phyloP scores from a whole-genome alignment of 306 rosid genomes.

The Dryas drummondii region DNA sequence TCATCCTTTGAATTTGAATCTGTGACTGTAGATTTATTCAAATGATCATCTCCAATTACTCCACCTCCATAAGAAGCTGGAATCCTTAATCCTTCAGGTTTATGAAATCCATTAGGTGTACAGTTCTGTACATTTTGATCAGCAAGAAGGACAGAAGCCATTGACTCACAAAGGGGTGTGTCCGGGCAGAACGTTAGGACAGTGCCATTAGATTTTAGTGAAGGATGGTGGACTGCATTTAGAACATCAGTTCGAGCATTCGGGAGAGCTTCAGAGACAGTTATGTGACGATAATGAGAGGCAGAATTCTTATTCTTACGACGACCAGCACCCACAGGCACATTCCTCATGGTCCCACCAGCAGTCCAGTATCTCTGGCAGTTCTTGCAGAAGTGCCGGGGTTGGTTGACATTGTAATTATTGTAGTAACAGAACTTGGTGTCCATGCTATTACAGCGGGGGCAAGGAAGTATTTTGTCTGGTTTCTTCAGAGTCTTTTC shows the following conservation, averaged over 20 bases:
- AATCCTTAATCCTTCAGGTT: slow-evolving; percentile 35
- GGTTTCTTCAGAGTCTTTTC: slow-evolving; percentile 54
- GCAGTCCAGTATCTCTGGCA: slow-evolving; percentile 64
- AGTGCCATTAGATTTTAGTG: slow-evolving; percentile 32
- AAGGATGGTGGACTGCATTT: slow-evolving; percentile 30
- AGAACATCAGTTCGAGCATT: slow-evolving; percentile 29
- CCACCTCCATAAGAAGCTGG: slow-evolving; percentile 31
- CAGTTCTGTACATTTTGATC: slow-evolving; percentile 32
- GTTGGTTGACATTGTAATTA: slow-evolving; percentile 54
- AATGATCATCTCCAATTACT: slow-evolving; percentile 33
- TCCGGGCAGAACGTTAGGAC: slow-evolving; percentile 46
- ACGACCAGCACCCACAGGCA: slow-evolving; percentile 59
- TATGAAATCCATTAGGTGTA: slow-evolving; percentile 35
- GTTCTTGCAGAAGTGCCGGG: slow-evolving; percentile 54
- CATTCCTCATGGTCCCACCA: slow-evolving; percentile 60
- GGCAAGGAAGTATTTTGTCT: slow-evolving; percentile 53
- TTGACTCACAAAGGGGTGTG: slow-evolving; percentile 44
- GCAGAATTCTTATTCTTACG: slow-evolving; percentile 53
- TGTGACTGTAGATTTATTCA: slow-evolving; percentile 30
- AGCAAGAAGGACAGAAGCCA: slow-evolving; percentile 49
- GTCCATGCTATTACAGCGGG: slow-evolving; percentile 58
- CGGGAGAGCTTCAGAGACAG: slow-evolving; percentile 40
- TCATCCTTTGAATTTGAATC: slow-evolving; percentile 32
- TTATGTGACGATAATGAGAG: slow-evolving; percentile 45
- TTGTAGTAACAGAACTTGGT: slow-evolving; percentile 60